Percentiles rank a stretch among this genome's conserved stretches.
Evolutionary conservation across 2,329 filamentous ascomycete genomes (phyloP).

Genomic region (Calonectria pseudoreteaudii): DNA sequence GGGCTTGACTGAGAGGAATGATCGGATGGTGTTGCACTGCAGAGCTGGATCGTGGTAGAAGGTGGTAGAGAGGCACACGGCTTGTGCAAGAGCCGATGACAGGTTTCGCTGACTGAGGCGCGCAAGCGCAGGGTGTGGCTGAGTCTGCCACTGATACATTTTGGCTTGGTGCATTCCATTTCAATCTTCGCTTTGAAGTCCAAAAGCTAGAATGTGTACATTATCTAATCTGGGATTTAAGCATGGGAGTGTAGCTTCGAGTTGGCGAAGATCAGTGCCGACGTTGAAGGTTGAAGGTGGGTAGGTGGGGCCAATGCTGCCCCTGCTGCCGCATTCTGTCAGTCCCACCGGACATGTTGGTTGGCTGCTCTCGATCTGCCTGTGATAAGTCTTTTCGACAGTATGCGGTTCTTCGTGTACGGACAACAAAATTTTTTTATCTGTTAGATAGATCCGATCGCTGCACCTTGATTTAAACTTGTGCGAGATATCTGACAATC

Average conservation of each 20-base stretch:
- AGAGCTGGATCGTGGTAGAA: background rate
- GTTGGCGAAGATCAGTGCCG: background rate
- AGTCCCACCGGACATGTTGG: background rate
- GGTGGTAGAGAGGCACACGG: background rate
- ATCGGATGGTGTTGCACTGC: background rate
- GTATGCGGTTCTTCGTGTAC: background rate
- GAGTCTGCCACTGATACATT: background rate
- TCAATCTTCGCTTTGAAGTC: background rate
- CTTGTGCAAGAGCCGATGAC: background rate
- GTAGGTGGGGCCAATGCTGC: background rate
- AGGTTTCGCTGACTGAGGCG: background rate
- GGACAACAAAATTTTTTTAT: background rate
- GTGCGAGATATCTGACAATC: no score
- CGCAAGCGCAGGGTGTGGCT: background rate
- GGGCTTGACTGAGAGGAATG: background rate
- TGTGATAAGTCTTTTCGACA: background rate
- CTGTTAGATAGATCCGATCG: background rate
- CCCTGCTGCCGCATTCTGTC: background rate
- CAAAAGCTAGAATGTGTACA: background rate
- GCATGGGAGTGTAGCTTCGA: background rate
- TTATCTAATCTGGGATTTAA: background rate
- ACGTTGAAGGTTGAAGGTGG: background rate
- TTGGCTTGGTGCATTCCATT: background rate
- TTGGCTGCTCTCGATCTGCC: background rate
- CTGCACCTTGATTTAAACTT: no score